phyloP scores from a whole-genome alignment of 2,329 filamentous ascomycete genomes.

The Colletotrichum sp. region DNA sequence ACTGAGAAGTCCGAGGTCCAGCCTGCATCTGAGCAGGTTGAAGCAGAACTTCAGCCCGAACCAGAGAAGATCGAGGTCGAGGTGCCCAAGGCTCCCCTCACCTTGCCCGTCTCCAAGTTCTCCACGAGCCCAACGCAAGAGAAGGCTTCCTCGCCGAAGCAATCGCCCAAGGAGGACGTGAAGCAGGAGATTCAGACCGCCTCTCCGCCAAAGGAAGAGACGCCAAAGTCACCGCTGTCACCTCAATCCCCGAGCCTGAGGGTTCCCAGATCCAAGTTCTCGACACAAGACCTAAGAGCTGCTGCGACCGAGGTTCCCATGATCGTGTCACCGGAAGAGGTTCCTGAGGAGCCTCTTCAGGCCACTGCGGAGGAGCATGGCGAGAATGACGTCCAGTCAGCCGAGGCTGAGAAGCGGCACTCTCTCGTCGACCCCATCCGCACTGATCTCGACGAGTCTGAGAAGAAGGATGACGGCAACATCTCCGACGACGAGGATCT shows the following conservation, averaged over 20 bases:
- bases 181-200: neutral
- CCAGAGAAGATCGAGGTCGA: neutral
- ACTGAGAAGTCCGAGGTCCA: neutral
- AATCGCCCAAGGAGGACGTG: neutral
- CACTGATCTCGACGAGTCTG: constrained; percentile 47
- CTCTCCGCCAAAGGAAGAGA: constrained; percentile 16
- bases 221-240: constrained; percentile 19
- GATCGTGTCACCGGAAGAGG: constrained; percentile 3
- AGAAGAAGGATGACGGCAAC: constrained; percentile 47
- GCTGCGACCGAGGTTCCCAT: constrained; percentile 23
- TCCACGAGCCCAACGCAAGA: constrained; percentile 9
- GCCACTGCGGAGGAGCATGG: constrained; percentile 21
- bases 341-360: neutral
- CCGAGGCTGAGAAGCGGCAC: constrained; percentile 38
- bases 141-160: neutral
- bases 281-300: constrained; percentile 40
- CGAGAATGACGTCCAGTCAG: constrained; percentile 30
- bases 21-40: neutral
- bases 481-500: constrained; percentile 77
- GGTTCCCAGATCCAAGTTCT: constrained; percentile 49
- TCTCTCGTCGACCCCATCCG: constrained; percentile 58
- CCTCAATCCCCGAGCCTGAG: constrained; percentile 21
- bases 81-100: neutral
- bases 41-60: neutral
- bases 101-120: constrained; percentile 20